Evolutionary conservation across 371 early-diverging fungal genomes (phyloP).

Genomic region (Mortierella sp.): DNA sequence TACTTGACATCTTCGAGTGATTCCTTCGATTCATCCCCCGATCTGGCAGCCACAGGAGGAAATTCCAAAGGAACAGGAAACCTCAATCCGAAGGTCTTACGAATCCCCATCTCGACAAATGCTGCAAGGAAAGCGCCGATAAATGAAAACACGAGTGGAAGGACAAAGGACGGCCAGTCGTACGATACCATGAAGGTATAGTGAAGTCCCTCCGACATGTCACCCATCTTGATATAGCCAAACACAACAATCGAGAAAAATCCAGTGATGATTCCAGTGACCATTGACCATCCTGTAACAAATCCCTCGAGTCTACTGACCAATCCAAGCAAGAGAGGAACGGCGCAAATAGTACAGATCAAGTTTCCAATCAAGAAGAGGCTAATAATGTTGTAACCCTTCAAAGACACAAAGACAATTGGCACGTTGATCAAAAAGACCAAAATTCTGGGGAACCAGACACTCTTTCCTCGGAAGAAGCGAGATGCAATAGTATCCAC

Average conservation of each 20-base stretch:
- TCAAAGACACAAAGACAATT: conserved; percentile 59
- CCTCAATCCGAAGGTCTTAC: conserved; percentile 46
- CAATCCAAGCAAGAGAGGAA: conserved; percentile 68
- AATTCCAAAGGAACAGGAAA: conserved; percentile 46
- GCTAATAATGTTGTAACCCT: conserved; percentile 59
- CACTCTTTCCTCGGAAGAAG: conserved; percentile 58
- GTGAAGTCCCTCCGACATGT: conserved; percentile 56
- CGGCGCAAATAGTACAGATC: conserved; percentile 61
- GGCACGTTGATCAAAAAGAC: conserved; percentile 70
- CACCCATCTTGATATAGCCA: conserved; percentile 56
- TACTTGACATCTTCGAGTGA: too few relatives aligned
- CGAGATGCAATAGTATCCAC: conserved; percentile 66
- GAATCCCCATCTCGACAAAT: conserved; percentile 50
- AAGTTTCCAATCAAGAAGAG: conserved; percentile 69
- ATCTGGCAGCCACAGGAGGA: conserved; percentile 27
- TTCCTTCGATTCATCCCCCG: too few relatives aligned
- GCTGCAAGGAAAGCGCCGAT: conserved; percentile 57
- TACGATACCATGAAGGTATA: conserved; percentile 58
- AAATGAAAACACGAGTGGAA: conserved; percentile 57
- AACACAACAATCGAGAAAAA: conserved; percentile 62
- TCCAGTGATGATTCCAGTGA: conserved; percentile 61
- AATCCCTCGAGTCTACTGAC: conserved; percentile 52
- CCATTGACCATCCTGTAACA: conserved; percentile 54
- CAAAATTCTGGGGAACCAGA: conserved; percentile 60
- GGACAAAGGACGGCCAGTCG: conserved; percentile 61